Conservation (phyloP, 495 filamentous ascomycete genomes). For the Diplogelasinospora grovesii region DNA sequence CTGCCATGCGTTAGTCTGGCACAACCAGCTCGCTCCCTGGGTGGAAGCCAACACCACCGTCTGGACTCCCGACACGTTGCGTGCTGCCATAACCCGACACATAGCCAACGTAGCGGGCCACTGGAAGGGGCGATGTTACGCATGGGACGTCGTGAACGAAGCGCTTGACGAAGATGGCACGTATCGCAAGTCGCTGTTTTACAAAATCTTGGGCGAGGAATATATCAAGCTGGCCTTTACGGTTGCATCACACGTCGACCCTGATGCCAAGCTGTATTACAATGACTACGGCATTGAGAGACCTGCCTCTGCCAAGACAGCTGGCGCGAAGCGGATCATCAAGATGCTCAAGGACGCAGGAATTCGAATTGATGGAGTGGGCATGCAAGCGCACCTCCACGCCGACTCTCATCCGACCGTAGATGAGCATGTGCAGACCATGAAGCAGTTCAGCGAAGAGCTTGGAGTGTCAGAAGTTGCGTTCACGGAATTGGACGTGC, state of each 20-base stretch:
- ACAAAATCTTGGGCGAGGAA: constrained; percentile 48
- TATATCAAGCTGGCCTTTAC: constrained; percentile 54
- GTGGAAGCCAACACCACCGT: constrained; percentile 41
- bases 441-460: constrained; percentile 40
- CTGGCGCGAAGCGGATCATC: constrained; percentile 48
- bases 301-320: constrained; percentile 22
- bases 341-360: constrained; percentile 45
- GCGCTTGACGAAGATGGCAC: constrained; percentile 61
- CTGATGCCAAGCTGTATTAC: constrained; percentile 57
- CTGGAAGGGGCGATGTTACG: constrained; percentile 51
- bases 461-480: constrained; percentile 55
- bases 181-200: constrained; percentile 51
- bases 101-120: constrained; percentile 47
- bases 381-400: constrained; percentile 56
- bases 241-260: constrained; percentile 46
- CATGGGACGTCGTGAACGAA: constrained; percentile 64
- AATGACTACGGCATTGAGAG: constrained; percentile 66
- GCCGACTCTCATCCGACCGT: constrained; percentile 46
- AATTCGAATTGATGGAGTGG: constrained; percentile 57
- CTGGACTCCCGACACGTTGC: constrained; percentile 49
- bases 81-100: constrained; percentile 47
- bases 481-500: constrained; percentile 57
- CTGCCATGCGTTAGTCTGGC: constrained; percentile 58
- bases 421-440: constrained; percentile 41
- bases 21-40: constrained; percentile 53